phyloP scores from a whole-genome alignment of 768 basidiomycete genomes.

The Pisolithus albus region DNA sequence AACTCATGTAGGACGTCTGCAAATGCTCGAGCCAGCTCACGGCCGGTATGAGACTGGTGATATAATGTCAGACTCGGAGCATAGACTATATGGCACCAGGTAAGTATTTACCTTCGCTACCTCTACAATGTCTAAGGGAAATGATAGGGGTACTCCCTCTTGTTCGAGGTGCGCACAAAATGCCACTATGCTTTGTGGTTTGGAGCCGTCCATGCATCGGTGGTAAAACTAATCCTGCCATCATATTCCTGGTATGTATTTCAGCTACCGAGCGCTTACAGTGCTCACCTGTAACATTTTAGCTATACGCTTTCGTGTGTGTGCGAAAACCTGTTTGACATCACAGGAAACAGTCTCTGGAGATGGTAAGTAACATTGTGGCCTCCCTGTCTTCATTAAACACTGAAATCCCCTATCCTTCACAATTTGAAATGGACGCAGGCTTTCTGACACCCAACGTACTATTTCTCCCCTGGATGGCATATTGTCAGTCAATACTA shows the following conservation, averaged over 20 bases:
- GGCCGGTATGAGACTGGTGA: too few relatives aligned
- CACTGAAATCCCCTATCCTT: constrained; percentile 26
- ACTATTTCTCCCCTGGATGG: constrained; percentile 27
- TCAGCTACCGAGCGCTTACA: too few relatives aligned
- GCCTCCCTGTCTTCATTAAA: constrained; percentile 9
- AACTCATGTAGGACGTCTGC: too few relatives aligned
- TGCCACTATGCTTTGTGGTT: constrained; percentile 19
- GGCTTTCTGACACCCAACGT: constrained; percentile 28
- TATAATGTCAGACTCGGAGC: too few relatives aligned
- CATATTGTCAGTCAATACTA: too few relatives aligned
- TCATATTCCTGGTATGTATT: constrained; percentile 18
- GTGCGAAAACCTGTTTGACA: constrained; percentile 21
- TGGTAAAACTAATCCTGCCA: constrained; percentile 23
- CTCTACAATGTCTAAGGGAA: too few relatives aligned
- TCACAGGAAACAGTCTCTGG: constrained; percentile 28
- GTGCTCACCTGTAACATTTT: constrained; percentile 21
- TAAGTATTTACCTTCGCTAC: too few relatives aligned
- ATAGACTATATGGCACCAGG: too few relatives aligned
- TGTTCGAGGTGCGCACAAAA: too few relatives aligned
- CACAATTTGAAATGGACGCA: constrained; percentile 29
- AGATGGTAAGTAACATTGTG: constrained; percentile 29
- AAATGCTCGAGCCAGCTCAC: too few relatives aligned
- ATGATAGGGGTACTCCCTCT: too few relatives aligned
- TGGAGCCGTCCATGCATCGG: constrained; percentile 23
- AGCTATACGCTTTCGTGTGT: constrained; percentile 14